Evolutionary conservation across 73 alveolate genomes (phyloP).

Genomic region (Urostyla sp.): DNA sequence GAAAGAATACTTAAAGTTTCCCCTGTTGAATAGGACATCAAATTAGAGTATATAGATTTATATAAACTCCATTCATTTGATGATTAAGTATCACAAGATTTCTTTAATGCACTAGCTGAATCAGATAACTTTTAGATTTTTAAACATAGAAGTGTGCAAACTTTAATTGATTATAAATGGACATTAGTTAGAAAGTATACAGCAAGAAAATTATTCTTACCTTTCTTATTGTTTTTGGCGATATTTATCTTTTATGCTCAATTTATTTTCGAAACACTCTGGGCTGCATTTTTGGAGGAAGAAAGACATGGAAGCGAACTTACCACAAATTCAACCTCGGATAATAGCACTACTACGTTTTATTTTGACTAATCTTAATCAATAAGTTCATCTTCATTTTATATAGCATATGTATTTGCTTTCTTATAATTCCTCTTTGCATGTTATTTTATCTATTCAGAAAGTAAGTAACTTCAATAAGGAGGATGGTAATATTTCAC

Average conservation of each 20-base stretch:
- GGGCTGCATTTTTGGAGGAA: too few species aligned
- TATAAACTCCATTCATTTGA: conserved; percentile 13
- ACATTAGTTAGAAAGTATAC: conserved; percentile 2
- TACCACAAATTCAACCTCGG: too few species aligned
- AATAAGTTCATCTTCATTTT: too few species aligned
- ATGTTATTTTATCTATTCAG: neutral
- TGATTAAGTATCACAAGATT: neutral
- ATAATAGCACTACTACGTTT: too few species aligned
- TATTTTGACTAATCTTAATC: too few species aligned
- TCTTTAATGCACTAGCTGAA: conserved; percentile 9
- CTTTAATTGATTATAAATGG: conserved; percentile 51
- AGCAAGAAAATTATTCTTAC: neutral
- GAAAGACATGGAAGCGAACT: too few species aligned
- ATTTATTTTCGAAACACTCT: conserved; percentile 10
- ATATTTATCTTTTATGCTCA: neutral
- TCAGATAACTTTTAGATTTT: conserved; percentile 9
- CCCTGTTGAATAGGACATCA: neutral
- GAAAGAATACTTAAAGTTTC: neutral
- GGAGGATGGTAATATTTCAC: conserved; percentile 10
- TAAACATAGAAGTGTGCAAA: conserved; percentile 1
- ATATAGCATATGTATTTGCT: too few species aligned
- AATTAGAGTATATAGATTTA: conserved; percentile 4
- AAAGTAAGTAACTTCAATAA: neutral
- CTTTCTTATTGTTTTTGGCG: neutral
- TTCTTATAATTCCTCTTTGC: too few species aligned